Evolutionary conservation across 2,329 filamentous ascomycete genomes (phyloP).

Genomic region (Neopestalotiopsis sp.): DNA sequence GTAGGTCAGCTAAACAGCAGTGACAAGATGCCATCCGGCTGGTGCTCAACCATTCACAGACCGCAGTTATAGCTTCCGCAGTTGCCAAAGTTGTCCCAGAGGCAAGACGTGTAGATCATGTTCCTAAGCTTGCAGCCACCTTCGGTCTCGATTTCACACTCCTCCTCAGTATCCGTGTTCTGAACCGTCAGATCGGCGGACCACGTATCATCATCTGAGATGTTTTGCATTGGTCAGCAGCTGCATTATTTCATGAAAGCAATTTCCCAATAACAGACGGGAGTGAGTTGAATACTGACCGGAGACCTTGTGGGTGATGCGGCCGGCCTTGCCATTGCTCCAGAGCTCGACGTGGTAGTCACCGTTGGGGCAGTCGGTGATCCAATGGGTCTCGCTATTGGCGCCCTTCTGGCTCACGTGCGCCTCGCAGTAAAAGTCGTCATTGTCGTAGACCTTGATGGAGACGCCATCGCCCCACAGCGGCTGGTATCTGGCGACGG

Average conservation of each 20-base stretch:
- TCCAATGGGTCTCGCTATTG: neutral
- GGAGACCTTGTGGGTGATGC: neutral
- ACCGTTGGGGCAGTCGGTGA: neutral
- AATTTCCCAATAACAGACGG: neutral
- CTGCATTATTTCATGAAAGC: neutral
- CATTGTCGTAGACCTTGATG: neutral
- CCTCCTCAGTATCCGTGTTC: neutral
- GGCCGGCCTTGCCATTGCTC: constrained; percentile 2
- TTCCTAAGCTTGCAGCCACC: neutral
- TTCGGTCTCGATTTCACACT: neutral
- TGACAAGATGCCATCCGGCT: too few species aligned
- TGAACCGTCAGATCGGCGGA: neutral
- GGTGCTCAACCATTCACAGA: neutral
- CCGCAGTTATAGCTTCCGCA: neutral
- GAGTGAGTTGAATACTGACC: neutral
- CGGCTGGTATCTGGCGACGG: neutral
- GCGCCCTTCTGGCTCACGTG: too few species aligned
- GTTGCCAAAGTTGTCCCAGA: neutral
- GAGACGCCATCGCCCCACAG: neutral
- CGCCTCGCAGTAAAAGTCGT: neutral
- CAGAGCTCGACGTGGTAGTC: neutral
- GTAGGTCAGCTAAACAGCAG: too few species aligned
- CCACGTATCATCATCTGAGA: neutral
- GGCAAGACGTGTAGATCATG: neutral
- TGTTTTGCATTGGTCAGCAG: neutral